These are phyloP conservation scores for Pythium myriotylum DNA, from an alignment of 352 stramenopile species.

Conservation along the genomic window DNA sequence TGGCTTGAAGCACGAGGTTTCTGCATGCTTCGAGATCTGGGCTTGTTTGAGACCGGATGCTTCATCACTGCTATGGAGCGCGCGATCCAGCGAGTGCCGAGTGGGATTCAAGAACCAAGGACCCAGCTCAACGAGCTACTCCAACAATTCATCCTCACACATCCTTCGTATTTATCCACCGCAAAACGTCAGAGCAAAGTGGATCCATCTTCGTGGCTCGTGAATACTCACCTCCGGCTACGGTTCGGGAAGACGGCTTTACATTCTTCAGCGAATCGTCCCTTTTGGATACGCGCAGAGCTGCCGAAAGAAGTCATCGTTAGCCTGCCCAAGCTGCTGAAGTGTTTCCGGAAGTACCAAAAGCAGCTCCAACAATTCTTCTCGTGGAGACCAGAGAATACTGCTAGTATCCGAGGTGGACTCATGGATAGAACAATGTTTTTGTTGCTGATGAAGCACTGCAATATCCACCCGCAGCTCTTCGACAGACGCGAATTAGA, in stretches of 20 bases:
- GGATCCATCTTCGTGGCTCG: constrained; percentile 15
- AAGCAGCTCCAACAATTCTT: constrained; percentile 21
- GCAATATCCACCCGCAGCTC: constrained; percentile 56
- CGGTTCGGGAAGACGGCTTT: constrained; percentile 6
- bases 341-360: constrained; percentile 30
- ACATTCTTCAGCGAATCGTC: not conserved
- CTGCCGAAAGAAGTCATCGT: constrained; percentile 10
- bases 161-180: not conserved
- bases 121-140: constrained; percentile 1
- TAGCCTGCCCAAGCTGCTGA: constrained; percentile 21
- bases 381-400: constrained; percentile 18
- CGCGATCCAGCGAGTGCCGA: constrained; percentile 25
- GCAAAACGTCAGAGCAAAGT: not conserved
- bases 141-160: constrained; percentile 1
- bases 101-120: not conserved
- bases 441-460: constrained; percentile 54
- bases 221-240: not conserved
- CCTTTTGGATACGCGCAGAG: constrained; percentile 23
- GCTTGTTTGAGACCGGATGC: constrained; percentile 56
- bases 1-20: constrained; percentile 29
- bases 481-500: constrained; percentile 61
- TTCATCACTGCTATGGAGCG: constrained; percentile 50
- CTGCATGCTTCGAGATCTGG: constrained; percentile 53
- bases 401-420: not conserved
- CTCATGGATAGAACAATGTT: constrained; percentile 38